Percentiles rank a stretch among this genome's conserved stretches.
Evolutionary conservation across 2,329 filamentous ascomycete species (phyloP).

Genomic region (Cucurbitaria berberidis): DNA sequence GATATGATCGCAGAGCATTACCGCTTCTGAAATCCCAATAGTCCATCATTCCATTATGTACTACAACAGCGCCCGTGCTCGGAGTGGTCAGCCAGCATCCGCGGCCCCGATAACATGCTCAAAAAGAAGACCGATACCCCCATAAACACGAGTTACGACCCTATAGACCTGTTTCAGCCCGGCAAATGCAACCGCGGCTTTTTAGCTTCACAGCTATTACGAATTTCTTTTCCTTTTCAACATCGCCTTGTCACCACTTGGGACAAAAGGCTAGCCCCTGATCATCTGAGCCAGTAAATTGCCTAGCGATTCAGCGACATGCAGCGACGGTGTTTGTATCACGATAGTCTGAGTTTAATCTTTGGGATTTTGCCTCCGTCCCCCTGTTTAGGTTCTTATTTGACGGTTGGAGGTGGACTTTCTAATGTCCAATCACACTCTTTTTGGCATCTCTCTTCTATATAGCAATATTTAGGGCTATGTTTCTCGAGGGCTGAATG

Average conservation of each 20-base stretch:
- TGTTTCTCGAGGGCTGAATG: background rate
- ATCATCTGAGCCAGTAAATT: background rate
- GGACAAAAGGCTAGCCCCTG: background rate
- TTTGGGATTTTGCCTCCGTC: background rate
- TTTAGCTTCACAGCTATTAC: constrained; percentile 34
- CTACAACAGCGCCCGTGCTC: constrained; percentile 21
- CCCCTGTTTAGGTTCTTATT: background rate
- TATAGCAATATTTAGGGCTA: constrained; percentile 1
- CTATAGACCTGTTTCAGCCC: constrained; percentile 36
- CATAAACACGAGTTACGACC: constrained; percentile 46
- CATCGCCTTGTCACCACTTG: background rate
- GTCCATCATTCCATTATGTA: constrained; percentile 22
- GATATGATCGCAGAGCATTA: constrained; percentile 36
- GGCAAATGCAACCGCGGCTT: constrained; percentile 5
- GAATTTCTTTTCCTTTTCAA: constrained; percentile 26
- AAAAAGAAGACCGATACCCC: constrained; percentile 45
- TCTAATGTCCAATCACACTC: background rate
- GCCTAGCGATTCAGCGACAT: background rate
- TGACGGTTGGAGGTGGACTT: background rate
- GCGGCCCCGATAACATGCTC: constrained; percentile 24
- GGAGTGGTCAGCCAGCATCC: constrained; percentile 12
- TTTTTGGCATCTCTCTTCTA: constrained; percentile 1
- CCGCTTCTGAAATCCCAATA: constrained; percentile 22
- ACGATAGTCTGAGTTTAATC: constrained; percentile 2
- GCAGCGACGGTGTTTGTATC: constrained; percentile 1